Evolutionary conservation across 2,329 filamentous ascomycete genomes (phyloP).

Genomic region (Penicillium griseofulvum): DNA sequence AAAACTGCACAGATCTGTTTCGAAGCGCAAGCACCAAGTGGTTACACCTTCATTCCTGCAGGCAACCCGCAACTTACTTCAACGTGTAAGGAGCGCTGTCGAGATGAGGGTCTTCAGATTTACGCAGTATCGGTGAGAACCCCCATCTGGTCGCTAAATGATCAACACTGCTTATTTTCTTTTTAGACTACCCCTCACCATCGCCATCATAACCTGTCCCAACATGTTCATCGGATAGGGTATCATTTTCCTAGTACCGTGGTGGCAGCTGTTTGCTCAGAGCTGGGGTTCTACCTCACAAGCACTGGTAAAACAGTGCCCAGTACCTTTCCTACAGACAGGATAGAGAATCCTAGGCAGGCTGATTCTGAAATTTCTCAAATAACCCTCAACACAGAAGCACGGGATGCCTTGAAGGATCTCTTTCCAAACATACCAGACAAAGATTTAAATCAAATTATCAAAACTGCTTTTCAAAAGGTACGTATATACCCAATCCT

Average conservation of each 20-base stretch:
- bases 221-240: constrained; percentile 61
- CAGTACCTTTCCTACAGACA: constrained; percentile 28
- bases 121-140: constrained; percentile 60
- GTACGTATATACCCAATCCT: constrained; percentile 34
- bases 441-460: constrained; percentile 56
- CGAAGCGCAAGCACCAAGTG: constrained; percentile 53
- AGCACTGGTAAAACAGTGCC: constrained; percentile 49
- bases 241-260: constrained; percentile 63
- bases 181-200: constrained; percentile 50
- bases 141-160: constrained; percentile 11
- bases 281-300: constrained; percentile 47
- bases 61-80: constrained; percentile 60
- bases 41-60: constrained; percentile 61
- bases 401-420: constrained; percentile 58
- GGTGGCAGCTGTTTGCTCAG: constrained; percentile 56
- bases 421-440: constrained; percentile 63
- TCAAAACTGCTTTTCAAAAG: constrained; percentile 60
- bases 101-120: constrained; percentile 53
- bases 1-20: constrained; percentile 51
- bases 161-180: constrained; percentile 17
- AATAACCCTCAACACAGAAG: constrained; percentile 55
- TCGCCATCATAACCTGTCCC: constrained; percentile 53
- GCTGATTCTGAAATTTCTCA: constrained; percentile 37
- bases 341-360: constrained; percentile 23
- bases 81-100: constrained; percentile 59